Base-by-base conservation (phyloP, 805 yeast genomes). In the Phaffomyces thermotolerans region DNA sequence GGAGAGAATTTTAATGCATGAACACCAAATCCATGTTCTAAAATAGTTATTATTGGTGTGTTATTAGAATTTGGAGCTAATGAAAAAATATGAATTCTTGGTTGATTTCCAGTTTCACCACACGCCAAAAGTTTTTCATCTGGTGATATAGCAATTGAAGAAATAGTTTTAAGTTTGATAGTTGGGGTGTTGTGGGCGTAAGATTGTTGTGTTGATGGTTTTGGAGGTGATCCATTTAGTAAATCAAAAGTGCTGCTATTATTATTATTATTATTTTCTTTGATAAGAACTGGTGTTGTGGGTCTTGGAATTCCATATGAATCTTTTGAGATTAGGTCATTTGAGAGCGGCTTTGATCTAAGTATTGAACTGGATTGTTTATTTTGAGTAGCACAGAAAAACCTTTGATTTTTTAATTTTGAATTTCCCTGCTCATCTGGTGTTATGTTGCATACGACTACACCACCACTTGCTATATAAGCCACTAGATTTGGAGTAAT, bases 101-200 rank as follows among this genome's bases (percentile, higher is more conserved):
- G 91, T 49, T 72, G 77, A 48, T 79, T 79, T 0, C 90, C 90
- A 0, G 71, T 59, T 54, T 84, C 91, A 3, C 91, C 91, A 14
- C 81, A 76, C 0, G 88, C 88, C 23, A 84, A 57, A 5, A 76
- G 51, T 37, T 60, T 67, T 33, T 66, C 69, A 54, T 76, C 74
- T 0, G 83, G 77, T 0, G 86, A 72, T 6, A 81, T 61, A 3
- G 79, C 75, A n/a, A 81, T 56, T 46, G 84, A 76, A 37, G 71
- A 71, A 32, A 79, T 72, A 1, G 76, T 67, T 44, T 81, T 64
- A 27, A 79, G 75, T 43, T 72, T 65, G 40, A 71, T 60, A 18
- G 51, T n/a, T 7, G 34, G 17, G 3, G 40, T 8, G 13, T 17
- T 34, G 15, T 13, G 9, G 3, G 41, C 9, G n/a, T 32, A 35